Base-by-base conservation (phyloP, 192 early-diverging fungal species). In the Coemansia sp. region DNA sequence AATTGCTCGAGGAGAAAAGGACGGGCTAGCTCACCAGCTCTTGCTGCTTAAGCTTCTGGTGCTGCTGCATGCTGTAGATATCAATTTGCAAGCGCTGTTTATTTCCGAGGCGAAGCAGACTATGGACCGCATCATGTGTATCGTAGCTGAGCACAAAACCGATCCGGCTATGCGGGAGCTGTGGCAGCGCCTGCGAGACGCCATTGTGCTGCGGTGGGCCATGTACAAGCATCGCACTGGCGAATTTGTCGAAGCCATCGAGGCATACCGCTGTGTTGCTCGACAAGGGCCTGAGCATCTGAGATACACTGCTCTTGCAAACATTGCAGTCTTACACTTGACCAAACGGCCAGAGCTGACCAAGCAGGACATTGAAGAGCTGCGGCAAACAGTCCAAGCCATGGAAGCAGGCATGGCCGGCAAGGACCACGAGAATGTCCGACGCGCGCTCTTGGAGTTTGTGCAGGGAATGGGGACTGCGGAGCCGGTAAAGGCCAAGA, bases 151-250 rank as follows among this genome's bases (percentile, higher is more conserved):
- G 0, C 12, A 14, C 11, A 46, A 58, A 6, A 34, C n/a, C 37
- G 21, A 40, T 11, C 11, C 32, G 0, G n/a, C 12, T 15, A 8
- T 41, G 10, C 21, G 23, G 1, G 26, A 36, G 31, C 40, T 68
- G 30, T 75, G 71, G 71, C 55, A 49, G n/a, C 34, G 23, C 17
- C 47, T 18, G 39, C 57, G 71, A 20, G 65, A 75, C 30, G 62
- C 61, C 6, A 47, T 65, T 40, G 51, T 52, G 5, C 31, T 76
- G 50, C 57, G 66, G 17, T 76, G 72, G 72, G 72, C 72, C 10
- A 76, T 76, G 66, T 76, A 65, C 51, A 47, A 40, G 32, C 72
- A 76, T 18, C 72, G 72, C 23, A 37, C 43, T 2, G 72, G 72
- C 4, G 62, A 76, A 14, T 61, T 69, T 44, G 53, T n/a, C 2